Percentiles rank a stretch among this genome's conserved stretches.
Conservation (phyloP, 1,139 yeast genomes). For the Lodderomyces theae region DNA sequence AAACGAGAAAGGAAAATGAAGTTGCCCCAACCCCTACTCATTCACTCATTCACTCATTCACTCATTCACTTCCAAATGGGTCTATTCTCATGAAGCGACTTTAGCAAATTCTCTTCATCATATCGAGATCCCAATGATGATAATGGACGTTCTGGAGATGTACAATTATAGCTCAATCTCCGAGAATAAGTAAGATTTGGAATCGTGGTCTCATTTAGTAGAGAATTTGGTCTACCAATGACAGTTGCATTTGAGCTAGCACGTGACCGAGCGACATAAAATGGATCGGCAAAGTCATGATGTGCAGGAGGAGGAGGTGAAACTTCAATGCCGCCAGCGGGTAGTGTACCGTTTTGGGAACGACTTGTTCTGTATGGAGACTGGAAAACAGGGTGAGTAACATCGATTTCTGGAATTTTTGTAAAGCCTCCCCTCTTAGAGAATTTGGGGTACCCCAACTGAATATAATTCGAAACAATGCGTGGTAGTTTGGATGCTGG, state of each 20-base stretch:
- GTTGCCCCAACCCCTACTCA: no score
- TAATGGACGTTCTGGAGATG: constrained; percentile 36
- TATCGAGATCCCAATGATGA: constrained; percentile 37
- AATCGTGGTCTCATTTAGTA: constrained; percentile 13
- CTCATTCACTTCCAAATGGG: constrained; percentile 27
- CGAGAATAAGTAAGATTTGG: constrained; percentile 14
- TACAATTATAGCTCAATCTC: constrained; percentile 20
- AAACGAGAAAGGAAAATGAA: constrained; percentile 7
- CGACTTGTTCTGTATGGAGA: constrained; percentile 19
- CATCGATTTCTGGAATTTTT: constrained; percentile 32
- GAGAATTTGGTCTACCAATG: constrained; percentile 15
- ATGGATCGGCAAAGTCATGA: constrained; percentile 8
- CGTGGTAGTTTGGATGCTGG: constrained; percentile 24
- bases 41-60: constrained; percentile 13
- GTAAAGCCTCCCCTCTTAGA: constrained; percentile 20
- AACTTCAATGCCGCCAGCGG: neutral
- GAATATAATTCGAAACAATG: constrained; percentile 23
- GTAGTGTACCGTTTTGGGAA: neutral
- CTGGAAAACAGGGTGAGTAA: constrained; percentile 31
- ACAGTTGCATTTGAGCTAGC: constrained; percentile 11
- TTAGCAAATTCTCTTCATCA: constrained; percentile 33
- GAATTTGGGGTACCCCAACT: constrained; percentile 24
- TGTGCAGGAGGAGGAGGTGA: neutral
- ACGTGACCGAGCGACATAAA: constrained; percentile 5
- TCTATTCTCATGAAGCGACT: constrained; percentile 24